These are phyloP conservation scores for Myxozyma geophila DNA, from an alignment of 805 yeast species.

Conservation along the genomic window DNA sequence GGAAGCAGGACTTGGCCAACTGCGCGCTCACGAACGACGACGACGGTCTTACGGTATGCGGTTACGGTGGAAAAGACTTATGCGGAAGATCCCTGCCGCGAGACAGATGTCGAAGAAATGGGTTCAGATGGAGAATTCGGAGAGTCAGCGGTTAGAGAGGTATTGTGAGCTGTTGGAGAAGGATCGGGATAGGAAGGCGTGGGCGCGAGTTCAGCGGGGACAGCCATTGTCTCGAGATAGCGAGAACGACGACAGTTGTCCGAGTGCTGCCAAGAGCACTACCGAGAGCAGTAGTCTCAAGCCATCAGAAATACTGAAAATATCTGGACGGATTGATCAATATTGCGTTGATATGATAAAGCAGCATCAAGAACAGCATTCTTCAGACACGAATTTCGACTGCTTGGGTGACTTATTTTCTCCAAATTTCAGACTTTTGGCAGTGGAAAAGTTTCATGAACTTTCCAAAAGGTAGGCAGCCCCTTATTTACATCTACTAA, in stretches of 20 bases:
- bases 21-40: conserved; percentile 20
- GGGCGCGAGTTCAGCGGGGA: conserved; percentile 1
- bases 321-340: conserved; percentile 5
- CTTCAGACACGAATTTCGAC: conserved; percentile 4
- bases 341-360: conserved; percentile 7
- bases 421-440: conserved; percentile 12
- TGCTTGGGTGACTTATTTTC: background rate
- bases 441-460: conserved; percentile 23
- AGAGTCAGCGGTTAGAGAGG: conserved; percentile 23
- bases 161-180: conserved; percentile 16
- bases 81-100: conserved; percentile 28
- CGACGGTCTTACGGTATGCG: conserved; percentile 24
- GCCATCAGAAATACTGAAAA: conserved; percentile 3
- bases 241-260: background rate
- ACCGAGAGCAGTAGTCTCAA: background rate
- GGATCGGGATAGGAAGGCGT: conserved; percentile 16
- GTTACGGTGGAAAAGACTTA: conserved; percentile 21
- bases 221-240: background rate
- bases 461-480: conserved; percentile 21
- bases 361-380: background rate
- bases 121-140: conserved; percentile 29
- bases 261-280: background rate
- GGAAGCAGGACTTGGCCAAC: conserved; percentile 12
- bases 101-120: conserved; percentile 29
- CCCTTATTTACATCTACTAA: background rate